Percentiles rank a stretch among this genome's conserved stretches.
These are phyloP conservation scores for Teunomyces barrocoloradensis DNA, from an alignment of 805 yeast genomes.

Conservation along the genomic window DNA sequence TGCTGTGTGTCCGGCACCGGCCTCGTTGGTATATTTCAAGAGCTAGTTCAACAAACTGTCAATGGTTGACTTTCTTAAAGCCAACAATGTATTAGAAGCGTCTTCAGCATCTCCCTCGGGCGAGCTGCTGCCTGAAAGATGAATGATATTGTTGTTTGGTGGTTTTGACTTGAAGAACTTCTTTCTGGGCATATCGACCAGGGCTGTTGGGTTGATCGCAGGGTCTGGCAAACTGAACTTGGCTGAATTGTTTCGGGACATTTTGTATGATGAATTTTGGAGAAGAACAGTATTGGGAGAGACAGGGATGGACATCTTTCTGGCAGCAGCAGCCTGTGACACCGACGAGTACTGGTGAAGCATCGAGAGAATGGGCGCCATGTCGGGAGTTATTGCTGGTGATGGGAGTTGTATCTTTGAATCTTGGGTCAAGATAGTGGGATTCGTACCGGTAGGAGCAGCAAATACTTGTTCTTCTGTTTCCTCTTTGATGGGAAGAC, in stretches of 20 bases:
- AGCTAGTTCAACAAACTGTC: constrained; percentile 37
- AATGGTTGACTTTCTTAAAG: constrained; percentile 41
- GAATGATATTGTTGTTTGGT: constrained; percentile 18
- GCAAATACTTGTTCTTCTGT: constrained; percentile 2
- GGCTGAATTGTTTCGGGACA: constrained; percentile 7
- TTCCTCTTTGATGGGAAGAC: constrained; percentile 4
- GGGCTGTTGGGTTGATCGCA: constrained; percentile 21
- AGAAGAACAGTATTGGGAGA: constrained; percentile 19
- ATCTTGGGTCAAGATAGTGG: constrained; percentile 2
- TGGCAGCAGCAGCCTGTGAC: constrained; percentile 6
- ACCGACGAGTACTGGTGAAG: constrained; percentile 19
- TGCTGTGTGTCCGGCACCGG: too few species aligned
- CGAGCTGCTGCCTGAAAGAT: not conserved
- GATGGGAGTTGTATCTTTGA: constrained; percentile 22
- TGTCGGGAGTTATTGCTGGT: constrained; percentile 38
- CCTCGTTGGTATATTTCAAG: too few species aligned
- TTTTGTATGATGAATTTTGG: constrained; percentile 7
- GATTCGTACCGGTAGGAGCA: not conserved
- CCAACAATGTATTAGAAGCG: constrained; percentile 38
- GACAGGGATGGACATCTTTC: constrained; percentile 15
- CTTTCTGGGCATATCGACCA: constrained; percentile 23
- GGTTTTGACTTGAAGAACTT: constrained; percentile 33
- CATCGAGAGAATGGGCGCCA: constrained; percentile 32
- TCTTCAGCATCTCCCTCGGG: constrained; percentile 20
- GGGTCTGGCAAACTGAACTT: constrained; percentile 41